phyloP scores from a whole-genome alignment of 2,329 filamentous ascomycete genomes.

The Fusarium bulbicola region DNA sequence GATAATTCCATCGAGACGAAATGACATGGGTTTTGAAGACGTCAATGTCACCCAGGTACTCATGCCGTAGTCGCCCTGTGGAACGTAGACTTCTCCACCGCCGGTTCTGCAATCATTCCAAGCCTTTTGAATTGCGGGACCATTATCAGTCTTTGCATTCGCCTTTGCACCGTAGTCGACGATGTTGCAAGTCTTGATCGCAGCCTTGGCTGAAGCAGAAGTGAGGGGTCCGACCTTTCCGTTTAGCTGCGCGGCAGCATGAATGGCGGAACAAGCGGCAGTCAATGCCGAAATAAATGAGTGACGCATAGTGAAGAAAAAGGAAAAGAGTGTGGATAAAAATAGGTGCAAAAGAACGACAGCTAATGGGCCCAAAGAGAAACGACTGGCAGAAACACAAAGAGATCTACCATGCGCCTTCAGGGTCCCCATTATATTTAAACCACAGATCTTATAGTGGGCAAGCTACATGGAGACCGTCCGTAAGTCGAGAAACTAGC shows the following conservation, averaged over 20 bases:
- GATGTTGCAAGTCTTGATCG: constrained; percentile 34
- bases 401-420: too few relatives aligned
- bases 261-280: constrained; percentile 21
- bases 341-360: neutral
- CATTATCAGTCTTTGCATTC: constrained; percentile 22
- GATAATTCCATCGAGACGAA: constrained; percentile 31
- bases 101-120: constrained; percentile 25
- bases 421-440: neutral
- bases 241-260: constrained; percentile 34
- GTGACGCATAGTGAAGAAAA: constrained; percentile 3
- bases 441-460: neutral
- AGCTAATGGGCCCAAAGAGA: neutral
- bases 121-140: constrained; percentile 26
- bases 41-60: constrained; percentile 27
- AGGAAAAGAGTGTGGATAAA: neutral
- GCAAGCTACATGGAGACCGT: fast-evolving
- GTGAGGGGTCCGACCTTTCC: constrained; percentile 32
- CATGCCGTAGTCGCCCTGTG: constrained; percentile 31
- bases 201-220: constrained; percentile 14
- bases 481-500: fast-evolving
- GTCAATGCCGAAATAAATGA: constrained; percentile 25
- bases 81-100: constrained; percentile 32
- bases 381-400: neutral
- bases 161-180: constrained; percentile 28
- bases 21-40: constrained; percentile 29